Percentiles rank a stretch among this genome's conserved stretches.
These are phyloP conservation scores for Jatropha podagrica DNA, from an alignment of 441 rosid species.

Conservation along the genomic window DNA sequence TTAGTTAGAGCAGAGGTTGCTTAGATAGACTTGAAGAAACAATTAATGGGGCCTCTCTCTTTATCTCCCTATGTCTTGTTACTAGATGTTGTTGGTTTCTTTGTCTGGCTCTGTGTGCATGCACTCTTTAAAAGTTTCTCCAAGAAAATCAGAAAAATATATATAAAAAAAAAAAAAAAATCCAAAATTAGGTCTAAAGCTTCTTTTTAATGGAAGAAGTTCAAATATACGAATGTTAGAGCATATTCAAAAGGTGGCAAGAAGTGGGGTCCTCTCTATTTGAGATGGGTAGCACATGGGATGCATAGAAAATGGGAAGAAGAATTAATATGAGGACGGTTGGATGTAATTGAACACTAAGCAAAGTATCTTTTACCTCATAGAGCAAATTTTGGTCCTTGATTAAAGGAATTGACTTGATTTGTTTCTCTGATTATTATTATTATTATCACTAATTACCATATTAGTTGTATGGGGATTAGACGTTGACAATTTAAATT, in stretches of 20 bases:
- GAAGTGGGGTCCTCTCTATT: constrained; percentile 16
- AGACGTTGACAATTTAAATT: no score
- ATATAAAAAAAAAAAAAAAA: no score
- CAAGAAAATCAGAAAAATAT: background rate
- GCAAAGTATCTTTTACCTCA: constrained; percentile 14
- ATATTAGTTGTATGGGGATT: no score
- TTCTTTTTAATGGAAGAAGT: constrained; percentile 5
- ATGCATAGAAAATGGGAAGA: constrained; percentile 21
- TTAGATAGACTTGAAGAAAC: background rate
- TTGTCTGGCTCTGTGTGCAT: constrained; percentile 17
- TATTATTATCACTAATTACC: no score
- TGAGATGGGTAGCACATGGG: constrained; percentile 34
- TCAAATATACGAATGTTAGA: constrained; percentile 2
- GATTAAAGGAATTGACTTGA: background rate
- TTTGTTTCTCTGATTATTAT: background rate
- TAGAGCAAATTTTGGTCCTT: background rate
- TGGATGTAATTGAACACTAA: constrained; percentile 10
- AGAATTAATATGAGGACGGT: constrained; percentile 19
- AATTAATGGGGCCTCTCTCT: constrained; percentile 4
- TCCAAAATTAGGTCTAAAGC: constrained; percentile 24
- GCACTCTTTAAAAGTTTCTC: constrained; percentile 16
- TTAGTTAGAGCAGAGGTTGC: background rate
- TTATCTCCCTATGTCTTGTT: background rate
- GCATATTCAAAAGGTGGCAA: constrained; percentile 17
- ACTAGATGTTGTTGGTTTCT: background rate